These are phyloP conservation scores for Chytridium lagenaria DNA, from an alignment of 371 early-diverging fungal species.

Conservation along the genomic window DNA sequence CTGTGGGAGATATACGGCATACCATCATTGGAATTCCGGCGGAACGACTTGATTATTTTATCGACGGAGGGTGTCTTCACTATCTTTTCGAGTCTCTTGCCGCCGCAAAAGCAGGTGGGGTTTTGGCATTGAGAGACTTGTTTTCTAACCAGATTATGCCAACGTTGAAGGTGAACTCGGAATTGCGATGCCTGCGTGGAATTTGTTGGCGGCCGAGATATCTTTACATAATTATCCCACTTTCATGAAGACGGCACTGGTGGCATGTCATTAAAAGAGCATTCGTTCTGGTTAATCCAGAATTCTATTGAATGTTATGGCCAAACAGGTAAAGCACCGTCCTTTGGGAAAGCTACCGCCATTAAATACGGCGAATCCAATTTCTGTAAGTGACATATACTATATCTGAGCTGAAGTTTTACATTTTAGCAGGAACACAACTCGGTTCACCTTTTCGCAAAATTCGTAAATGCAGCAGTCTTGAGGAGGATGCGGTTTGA, in stretches of 20 bases:
- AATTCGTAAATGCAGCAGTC: neutral
- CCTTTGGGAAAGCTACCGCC: no score
- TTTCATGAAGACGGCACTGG: neutral
- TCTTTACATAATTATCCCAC: no score
- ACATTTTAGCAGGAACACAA: no score
- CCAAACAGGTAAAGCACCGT: no score
- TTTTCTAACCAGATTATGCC: neutral
- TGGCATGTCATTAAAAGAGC: neutral
- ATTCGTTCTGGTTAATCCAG: neutral
- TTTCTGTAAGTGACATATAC: no score
- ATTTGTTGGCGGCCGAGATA: neutral
- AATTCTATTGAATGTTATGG: no score
- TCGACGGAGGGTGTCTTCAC: neutral
- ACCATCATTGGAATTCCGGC: neutral
- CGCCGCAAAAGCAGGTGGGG: neutral
- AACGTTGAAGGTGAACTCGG: neutral
- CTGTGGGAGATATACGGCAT: neutral
- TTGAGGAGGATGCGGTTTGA: neutral
- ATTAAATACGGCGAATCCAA: no score
- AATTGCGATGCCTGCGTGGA: neutral
- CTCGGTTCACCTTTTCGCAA: no score
- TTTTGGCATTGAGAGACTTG: neutral
- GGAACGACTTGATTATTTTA: slow-evolving; percentile 11
- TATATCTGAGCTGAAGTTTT: no score
- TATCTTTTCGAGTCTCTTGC: neutral